These are phyloP conservation scores for Sophora flavescens DNA, from an alignment of 306 rosid genomes.

Conservation along the genomic window DNA sequence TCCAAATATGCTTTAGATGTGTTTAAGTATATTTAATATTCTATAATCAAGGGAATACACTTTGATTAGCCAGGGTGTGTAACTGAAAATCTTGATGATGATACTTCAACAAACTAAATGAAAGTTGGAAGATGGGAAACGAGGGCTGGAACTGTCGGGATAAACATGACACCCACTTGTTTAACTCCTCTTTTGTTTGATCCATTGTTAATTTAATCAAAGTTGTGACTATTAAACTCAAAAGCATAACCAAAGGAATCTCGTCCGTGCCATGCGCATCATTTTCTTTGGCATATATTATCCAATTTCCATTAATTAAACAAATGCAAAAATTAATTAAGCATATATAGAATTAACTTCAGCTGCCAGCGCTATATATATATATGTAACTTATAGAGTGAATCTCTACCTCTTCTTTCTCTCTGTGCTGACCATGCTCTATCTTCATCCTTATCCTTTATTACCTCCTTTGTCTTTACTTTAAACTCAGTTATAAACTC, in stretches of 20 bases:
- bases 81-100: slow-evolving; percentile 54
- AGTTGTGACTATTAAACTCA: slow-evolving; percentile 40
- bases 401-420: slow-evolving; percentile 45
- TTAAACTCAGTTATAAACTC: slow-evolving; percentile 41
- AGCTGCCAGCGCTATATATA: background rate
- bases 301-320: slow-evolving; percentile 45
- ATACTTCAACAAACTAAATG: slow-evolving; percentile 46
- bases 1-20: slow-evolving; percentile 32
- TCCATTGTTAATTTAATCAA: slow-evolving; percentile 45
- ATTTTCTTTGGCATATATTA: slow-evolving; percentile 52
- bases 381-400: slow-evolving; percentile 39
- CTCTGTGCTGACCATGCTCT: slow-evolving; percentile 28
- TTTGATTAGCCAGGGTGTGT: slow-evolving; percentile 55
- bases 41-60: slow-evolving; percentile 46
- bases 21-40: background rate
- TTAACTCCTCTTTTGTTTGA: slow-evolving; percentile 32
- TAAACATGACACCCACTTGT: slow-evolving; percentile 78
- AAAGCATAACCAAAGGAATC: slow-evolving; percentile 74
- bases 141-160: slow-evolving; percentile 75
- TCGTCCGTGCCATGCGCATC: slow-evolving; percentile 73
- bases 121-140: slow-evolving; percentile 91
- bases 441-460: slow-evolving; percentile 76
- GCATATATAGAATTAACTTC: slow-evolving; percentile 12
- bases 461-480: slow-evolving; percentile 48
- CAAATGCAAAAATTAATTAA: slow-evolving; percentile 27